These are phyloP conservation scores for Dictyostelium purpureum DNA, from an alignment of 78 protist species.

Conservation along the genomic window DNA sequence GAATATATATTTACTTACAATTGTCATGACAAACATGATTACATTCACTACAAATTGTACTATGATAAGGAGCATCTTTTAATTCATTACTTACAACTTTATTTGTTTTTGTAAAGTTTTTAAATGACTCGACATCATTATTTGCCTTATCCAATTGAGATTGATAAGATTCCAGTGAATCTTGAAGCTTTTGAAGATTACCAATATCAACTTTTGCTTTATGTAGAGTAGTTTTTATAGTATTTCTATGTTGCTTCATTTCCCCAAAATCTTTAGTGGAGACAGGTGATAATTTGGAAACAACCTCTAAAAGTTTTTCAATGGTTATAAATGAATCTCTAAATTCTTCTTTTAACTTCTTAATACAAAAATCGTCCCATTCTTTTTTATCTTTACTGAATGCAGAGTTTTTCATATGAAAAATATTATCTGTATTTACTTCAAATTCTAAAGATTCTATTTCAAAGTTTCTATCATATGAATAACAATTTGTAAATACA, in stretches of 20 bases:
- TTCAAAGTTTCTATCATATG: neutral
- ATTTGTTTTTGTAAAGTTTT: neutral
- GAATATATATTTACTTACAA: neutral
- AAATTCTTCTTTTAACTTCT: neutral
- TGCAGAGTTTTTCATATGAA: neutral
- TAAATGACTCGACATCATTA: neutral
- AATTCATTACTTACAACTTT: neutral
- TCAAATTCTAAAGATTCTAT: neutral
- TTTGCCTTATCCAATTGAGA: neutral
- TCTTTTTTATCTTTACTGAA: neutral
- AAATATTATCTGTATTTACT: neutral
- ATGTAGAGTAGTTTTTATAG: neutral
- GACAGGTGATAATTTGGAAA: neutral
- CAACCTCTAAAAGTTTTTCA: neutral
- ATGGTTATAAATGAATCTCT: neutral
- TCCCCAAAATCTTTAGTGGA: neutral
- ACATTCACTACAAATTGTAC: conserved; percentile 24
- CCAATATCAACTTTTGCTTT: neutral
- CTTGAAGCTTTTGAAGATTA: conserved; percentile 18
- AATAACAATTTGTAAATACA: neutral
- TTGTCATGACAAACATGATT: conserved; percentile 16
- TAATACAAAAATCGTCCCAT: neutral
- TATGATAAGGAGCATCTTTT: neutral
- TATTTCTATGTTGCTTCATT: neutral
- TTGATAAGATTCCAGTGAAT: neutral